Conservation (phyloP, 371 early-diverging fungal genomes). For the Syncephalis plumigaleata region DNA sequence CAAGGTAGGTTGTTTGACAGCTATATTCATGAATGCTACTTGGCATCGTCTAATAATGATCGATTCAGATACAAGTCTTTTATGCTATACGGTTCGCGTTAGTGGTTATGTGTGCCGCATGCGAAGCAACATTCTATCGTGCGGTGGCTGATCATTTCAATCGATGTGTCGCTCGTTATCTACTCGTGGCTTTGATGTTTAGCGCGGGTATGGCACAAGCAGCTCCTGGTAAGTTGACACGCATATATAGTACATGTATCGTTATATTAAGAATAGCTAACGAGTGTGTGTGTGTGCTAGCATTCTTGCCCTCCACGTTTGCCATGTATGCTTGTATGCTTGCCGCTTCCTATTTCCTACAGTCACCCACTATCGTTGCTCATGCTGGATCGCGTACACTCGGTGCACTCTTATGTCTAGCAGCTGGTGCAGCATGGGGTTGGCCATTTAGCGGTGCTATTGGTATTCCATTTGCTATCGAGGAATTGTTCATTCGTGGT, state of each 20-base stretch:
- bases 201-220: conserved; percentile 81
- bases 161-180: conserved; percentile 45
- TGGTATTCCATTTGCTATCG: conserved; percentile 59
- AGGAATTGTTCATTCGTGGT: conserved; percentile 34
- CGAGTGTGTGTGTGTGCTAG: too few species aligned
- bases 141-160: conserved; percentile 41
- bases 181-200: conserved; percentile 34
- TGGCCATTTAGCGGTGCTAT: conserved; percentile 81
- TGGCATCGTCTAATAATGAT: too few species aligned
- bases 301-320: conserved; percentile 80
- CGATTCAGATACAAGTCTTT: conserved; percentile 54
- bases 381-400: conserved; percentile 24
- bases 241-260: too few species aligned
- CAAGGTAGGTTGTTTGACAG: conserved; percentile 23
- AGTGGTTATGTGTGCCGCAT: conserved; percentile 37
- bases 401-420: conserved; percentile 35
- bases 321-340: conserved; percentile 73
- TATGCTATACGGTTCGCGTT: conserved; percentile 45
- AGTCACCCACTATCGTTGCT: conserved; percentile 18
- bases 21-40: too few species aligned
- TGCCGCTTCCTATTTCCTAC: conserved; percentile 46
- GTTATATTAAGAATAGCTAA: too few species aligned
- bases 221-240: conserved; percentile 41
- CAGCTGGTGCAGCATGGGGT: conserved; percentile 52
- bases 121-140: conserved; percentile 56